Percentiles rank a stretch among this genome's conserved stretches.
Evolutionary conservation across 176 grass and related monocot genomes (phyloP).

Genomic region (Triticum monococcum): DNA sequence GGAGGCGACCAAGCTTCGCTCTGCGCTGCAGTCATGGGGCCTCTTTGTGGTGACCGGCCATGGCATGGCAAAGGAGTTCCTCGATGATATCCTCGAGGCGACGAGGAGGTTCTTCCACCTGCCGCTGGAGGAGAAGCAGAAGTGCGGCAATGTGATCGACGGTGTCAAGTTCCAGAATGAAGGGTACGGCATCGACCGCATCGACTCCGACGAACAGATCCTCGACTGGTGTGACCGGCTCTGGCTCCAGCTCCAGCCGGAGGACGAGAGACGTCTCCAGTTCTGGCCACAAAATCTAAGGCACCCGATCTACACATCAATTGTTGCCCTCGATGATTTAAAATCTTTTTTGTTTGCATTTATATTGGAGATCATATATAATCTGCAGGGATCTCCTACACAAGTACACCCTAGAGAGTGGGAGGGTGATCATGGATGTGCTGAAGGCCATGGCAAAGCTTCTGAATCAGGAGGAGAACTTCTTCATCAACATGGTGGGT

Average conservation of each 20-base stretch:
- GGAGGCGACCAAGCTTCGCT: conserved; percentile 46
- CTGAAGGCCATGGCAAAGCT: conserved; percentile 34
- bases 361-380: no score
- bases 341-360: neutral
- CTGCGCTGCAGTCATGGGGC: conserved; percentile 51
- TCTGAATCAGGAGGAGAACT: conserved; percentile 25
- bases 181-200: conserved; percentile 59
- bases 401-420: conserved; percentile 31
- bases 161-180: conserved; percentile 40
- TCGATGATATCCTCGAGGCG: conserved; percentile 25
- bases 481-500: conserved; percentile 40
- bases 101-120: conserved; percentile 54
- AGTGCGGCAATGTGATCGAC: conserved; percentile 34
- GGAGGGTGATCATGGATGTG: conserved; percentile 19
- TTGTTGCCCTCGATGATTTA: neutral
- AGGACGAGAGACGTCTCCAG: conserved; percentile 15
- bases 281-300: conserved; percentile 40
- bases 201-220: conserved; percentile 41
- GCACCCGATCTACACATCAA: neutral
- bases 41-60: conserved; percentile 48
- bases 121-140: conserved; percentile 43
- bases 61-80: conserved; percentile 30
- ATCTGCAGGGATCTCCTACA: conserved; percentile 26
- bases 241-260: conserved; percentile 46
- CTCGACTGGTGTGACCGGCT: conserved; percentile 57